These are phyloP conservation scores for Botrytis elliptica DNA, from an alignment of 2,329 filamentous ascomycete species.

Conservation along the genomic window DNA sequence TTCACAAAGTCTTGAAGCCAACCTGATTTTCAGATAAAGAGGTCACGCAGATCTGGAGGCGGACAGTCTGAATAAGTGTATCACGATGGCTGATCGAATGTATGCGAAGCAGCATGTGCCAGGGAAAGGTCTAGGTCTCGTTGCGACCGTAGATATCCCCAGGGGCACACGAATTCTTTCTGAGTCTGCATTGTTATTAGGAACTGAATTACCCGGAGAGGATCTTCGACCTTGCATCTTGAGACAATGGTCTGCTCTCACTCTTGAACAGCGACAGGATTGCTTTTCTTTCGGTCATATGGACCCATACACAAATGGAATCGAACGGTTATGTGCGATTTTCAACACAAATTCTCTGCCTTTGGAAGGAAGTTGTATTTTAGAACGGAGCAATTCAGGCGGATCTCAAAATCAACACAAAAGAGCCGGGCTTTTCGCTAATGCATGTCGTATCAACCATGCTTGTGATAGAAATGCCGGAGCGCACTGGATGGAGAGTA, in stretches of 20 bases:
- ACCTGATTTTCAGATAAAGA: not conserved
- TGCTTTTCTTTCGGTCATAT: constrained; percentile 27
- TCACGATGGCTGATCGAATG: constrained; percentile 20
- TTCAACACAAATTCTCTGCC: constrained; percentile 26
- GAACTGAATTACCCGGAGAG: not conserved
- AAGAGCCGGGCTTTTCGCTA: constrained; percentile 39
- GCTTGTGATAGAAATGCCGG: constrained; percentile 42
- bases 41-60: not conserved
- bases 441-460: constrained; percentile 42
- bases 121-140: constrained; percentile 44
- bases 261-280: constrained; percentile 18
- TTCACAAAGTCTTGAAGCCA: not conserved
- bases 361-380: constrained; percentile 28
- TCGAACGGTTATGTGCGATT: constrained; percentile 26
- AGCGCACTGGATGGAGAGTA: constrained; percentile 40
- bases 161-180: constrained; percentile 44
- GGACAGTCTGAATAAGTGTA: constrained; percentile 10
- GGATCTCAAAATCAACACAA: not conserved
- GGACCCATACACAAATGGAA: constrained; percentile 13
- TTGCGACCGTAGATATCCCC: constrained; percentile 41
- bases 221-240: constrained; percentile 21
- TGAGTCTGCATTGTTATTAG: constrained; percentile 43
- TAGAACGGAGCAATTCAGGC: not conserved
- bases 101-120: constrained; percentile 32
- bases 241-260: constrained; percentile 24